Percentiles rank a stretch among this genome's conserved stretches.
Conservation (phyloP, 176 grass and related monocot genomes). For the Secale cereale region DNA sequence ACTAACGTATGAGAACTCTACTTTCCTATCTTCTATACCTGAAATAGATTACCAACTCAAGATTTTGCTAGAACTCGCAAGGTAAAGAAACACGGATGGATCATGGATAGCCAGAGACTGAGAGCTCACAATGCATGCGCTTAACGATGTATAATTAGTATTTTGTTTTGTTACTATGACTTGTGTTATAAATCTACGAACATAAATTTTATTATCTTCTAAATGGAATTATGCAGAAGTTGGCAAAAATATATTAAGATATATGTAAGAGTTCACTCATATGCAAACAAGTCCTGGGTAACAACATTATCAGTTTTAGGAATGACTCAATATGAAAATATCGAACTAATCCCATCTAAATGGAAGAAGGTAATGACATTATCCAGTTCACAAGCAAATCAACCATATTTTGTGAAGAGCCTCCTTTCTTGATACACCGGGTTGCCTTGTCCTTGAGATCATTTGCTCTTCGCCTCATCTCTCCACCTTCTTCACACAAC, state of each 20-base stretch:
- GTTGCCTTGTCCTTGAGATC: neutral
- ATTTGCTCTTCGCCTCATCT: constrained; percentile 7
- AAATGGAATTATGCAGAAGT: neutral
- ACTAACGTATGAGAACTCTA: too few relatives aligned
- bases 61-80: too few relatives aligned
- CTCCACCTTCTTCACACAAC: neutral
- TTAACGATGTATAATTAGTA: too few relatives aligned
- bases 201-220: neutral
- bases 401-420: neutral
- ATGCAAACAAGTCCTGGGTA: neutral
- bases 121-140: too few relatives aligned
- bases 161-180: too few relatives aligned
- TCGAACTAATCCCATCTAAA: neutral
- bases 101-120: too few relatives aligned
- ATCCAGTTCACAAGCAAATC: neutral
- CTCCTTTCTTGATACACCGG: neutral
- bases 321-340: neutral
- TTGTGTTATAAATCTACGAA: neutral
- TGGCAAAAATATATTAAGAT: neutral
- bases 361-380: neutral
- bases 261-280: neutral
- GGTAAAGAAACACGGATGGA: too few relatives aligned
- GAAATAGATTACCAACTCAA: too few relatives aligned
- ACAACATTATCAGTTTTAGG: neutral
- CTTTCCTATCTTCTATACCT: too few relatives aligned